Evolutionary conservation across 148 eudicot genomes (phyloP), one percentile per base, ranked within the genome.

Genomic region (Rhododendron kiyosumense): DNA sequence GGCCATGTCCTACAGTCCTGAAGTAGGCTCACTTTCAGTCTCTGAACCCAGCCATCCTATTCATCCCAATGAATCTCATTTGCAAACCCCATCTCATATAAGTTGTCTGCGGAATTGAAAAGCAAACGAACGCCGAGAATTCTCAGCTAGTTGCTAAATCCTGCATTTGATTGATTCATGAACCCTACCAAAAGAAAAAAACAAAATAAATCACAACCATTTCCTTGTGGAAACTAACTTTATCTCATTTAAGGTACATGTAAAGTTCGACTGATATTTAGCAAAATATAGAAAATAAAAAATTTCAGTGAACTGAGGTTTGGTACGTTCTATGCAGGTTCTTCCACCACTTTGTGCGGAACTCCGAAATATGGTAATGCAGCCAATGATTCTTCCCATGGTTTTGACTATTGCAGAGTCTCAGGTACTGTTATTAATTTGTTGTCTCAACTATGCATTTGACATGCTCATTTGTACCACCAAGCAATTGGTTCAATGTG

Each of bases 321-420:
- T 78, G 22, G 76, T 73, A 59, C 87, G 54, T 43, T 91, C 38
- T 84, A 78, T 90, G 88, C 89, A 97, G 99, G 99, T 97, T 84
- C 99, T 97, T 85, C 98, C 99, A 45, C 98, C 99, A 57, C 96
- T 97, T 67, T 97, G 99, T 90, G 98, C 99, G 34, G 99, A 97
- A 88, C 98, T 95, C 59, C 92, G 99, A 24, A 97, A 97, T 94
- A 80, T 95, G 93, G 99, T 94, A 67, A 93, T 95, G 95, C 99
- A 97, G 87, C 96, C 98, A 78, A 94, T 97, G 94, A 97, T 97
- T 88, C 91, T 97, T 86, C 99, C 99, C 46, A 97, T 97, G 99
- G 98, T 97, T 85, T 89, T 97, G 73, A 94, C 94, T 20, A 95
- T 97, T 85, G 99, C 98, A 57, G 98, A 97, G 90, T 94, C 99